Conservation (phyloP, 2,329 filamentous ascomycete species). For the Aspergillus calidoustus region DNA sequence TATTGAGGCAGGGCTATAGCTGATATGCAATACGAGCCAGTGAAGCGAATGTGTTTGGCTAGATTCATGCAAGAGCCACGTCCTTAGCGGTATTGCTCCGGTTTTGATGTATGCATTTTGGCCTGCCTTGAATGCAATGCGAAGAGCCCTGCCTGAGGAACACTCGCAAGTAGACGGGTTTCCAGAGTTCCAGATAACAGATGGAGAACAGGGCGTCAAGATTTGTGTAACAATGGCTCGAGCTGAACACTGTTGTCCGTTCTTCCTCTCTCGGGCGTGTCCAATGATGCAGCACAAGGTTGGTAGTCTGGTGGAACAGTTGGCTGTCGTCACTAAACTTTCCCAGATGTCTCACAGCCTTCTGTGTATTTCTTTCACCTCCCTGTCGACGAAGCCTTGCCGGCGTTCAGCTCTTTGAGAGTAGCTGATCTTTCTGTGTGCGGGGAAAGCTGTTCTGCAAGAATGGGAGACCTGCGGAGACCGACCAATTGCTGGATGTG, state of each 20-base stretch:
- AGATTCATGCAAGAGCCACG: slow-evolving; percentile 41
- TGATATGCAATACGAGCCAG: slow-evolving; percentile 39
- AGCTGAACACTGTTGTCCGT: slow-evolving; percentile 20
- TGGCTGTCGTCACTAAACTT: slow-evolving; percentile 19
- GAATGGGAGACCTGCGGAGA: slow-evolving; percentile 32
- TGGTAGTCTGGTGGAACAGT: slow-evolving; percentile 14
- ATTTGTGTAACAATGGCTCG: slow-evolving; percentile 28
- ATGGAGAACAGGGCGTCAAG: slow-evolving; percentile 25
- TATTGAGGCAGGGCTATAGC: slow-evolving; percentile 34
- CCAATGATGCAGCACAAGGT: slow-evolving; percentile 20
- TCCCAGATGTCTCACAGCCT: slow-evolving; percentile 24
- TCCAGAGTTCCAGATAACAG: slow-evolving; percentile 30
- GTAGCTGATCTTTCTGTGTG: slow-evolving; percentile 37
- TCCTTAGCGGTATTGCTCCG: slow-evolving; percentile 45
- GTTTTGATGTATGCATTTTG: slow-evolving; percentile 52
- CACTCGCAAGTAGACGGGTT: slow-evolving; percentile 36
- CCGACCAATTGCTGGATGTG: slow-evolving; percentile 36
- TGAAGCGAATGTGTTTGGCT: slow-evolving; percentile 35
- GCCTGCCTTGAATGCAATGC: slow-evolving; percentile 44
- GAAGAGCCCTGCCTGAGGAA: slow-evolving; percentile 48
- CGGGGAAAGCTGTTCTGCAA: slow-evolving; percentile 42
- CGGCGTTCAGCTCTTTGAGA: slow-evolving; percentile 31
- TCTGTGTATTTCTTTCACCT: slow-evolving; percentile 25
- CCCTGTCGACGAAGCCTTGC: slow-evolving; percentile 24
- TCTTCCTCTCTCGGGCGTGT: slow-evolving; percentile 15